Base-by-base conservation (phyloP, 2,329 filamentous ascomycete species). In the Fusarium sp. region DNA sequence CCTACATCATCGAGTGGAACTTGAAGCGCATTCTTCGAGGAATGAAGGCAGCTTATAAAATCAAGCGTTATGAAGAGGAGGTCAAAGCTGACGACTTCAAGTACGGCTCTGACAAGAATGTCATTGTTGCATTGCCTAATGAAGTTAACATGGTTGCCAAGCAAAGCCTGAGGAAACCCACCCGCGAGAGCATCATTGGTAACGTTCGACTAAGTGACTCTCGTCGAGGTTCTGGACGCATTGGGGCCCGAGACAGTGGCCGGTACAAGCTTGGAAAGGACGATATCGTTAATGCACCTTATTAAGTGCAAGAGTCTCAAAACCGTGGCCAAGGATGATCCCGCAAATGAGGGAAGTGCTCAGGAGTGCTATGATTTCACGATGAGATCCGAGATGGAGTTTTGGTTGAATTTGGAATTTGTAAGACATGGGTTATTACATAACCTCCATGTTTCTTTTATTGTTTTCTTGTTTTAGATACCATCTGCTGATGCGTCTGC, bases 21-120 rank as follows among this genome's bases (percentile, higher is more conserved):
- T 81, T 99, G 81, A 96, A 94, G 87, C 97, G 97, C 85, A 88
- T 98, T 2, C 81, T 98, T 17, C 87, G 87, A 26, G 93, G 93
- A 56, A 88, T 88, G 71, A 96, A 95, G 81, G 92, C 96, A 65
- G 92, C 95, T 0, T 99, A 99, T 84, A 93, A 91, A 75, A 98
- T 99, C 86, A 98, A 98, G 86, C 92, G 96, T 18, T 99, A 99
- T 79, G 88, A 90, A 2, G 96, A 99, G 77, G 92, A 97, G 70
- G 94, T 99, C 78, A 98, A 97, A 86, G 96, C 96, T 7, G 96
- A 99, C 80, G 97, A 99, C 80, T 99, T 99, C 90, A 94, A 96
- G 77, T 99, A 94, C 78, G 95, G 95, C 49, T 95, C 92, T 8
- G 96, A 99, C 81, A 97, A 97, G 88, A 98, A 98, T 77, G 94